phyloP scores from a whole-genome alignment of 768 basidiomycete genomes.

The Krasilnikovozyma curviuscula region DNA sequence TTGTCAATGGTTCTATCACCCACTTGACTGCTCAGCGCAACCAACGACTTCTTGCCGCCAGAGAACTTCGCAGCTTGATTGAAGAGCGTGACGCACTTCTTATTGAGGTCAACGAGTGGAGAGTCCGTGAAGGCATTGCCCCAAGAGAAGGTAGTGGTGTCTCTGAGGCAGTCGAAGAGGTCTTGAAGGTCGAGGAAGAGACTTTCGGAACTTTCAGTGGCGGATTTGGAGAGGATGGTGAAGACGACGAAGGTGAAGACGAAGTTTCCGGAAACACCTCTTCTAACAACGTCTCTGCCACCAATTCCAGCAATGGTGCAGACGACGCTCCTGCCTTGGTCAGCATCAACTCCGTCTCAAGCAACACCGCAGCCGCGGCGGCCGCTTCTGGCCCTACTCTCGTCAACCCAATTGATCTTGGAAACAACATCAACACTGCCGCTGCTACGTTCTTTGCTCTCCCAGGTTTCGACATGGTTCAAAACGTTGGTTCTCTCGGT shows the following conservation, averaged over 20 bases:
- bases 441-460: no score
- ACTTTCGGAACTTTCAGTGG: slow-evolving; percentile 8
- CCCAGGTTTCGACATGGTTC: no score
- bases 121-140: slow-evolving; percentile 53
- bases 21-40: slow-evolving; percentile 46
- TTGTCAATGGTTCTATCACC: slow-evolving; percentile 87
- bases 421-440: no score
- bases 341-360: background rate
- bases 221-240: slow-evolving; percentile 9
- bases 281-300: background rate
- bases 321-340: background rate
- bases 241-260: slow-evolving; percentile 16
- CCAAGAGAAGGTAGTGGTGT: slow-evolving; percentile 53
- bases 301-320: background rate
- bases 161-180: slow-evolving; percentile 42
- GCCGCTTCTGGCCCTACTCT: no score
- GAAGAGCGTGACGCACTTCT: slow-evolving; percentile 69
- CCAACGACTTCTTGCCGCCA: slow-evolving; percentile 58
- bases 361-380: background rate
- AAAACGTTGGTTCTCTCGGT: no score
- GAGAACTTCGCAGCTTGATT: slow-evolving; percentile 60
- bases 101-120: slow-evolving; percentile 84
- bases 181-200: slow-evolving; percentile 16
- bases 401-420: no score
- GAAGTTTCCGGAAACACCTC: slow-evolving; percentile 6